Percentiles rank a stretch among this genome's conserved stretches.
phyloP scores from a whole-genome alignment of 805 yeast species.

The Lipomyces chichibuensis region DNA sequence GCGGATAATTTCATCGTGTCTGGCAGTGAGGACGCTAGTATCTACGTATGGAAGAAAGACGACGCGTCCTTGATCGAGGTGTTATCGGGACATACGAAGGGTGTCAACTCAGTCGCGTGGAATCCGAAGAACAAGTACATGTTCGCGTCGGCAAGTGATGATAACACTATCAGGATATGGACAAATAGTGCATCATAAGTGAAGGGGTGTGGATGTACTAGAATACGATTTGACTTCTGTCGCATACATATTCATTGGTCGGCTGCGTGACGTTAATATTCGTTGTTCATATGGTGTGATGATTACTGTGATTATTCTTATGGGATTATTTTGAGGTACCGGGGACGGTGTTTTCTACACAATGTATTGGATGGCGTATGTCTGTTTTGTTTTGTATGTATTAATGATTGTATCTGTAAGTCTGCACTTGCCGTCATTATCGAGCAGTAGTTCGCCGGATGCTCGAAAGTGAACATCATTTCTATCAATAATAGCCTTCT shows the following conservation, averaged over 20 bases:
- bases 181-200: conserved; percentile 13
- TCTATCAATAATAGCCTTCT: too few species aligned
- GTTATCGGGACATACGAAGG: conserved; percentile 63
- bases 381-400: too few species aligned
- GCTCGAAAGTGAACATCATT: too few species aligned
- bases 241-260: neutral
- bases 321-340: neutral
- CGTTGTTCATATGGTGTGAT: neutral
- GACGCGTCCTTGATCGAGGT: conserved; percentile 68
- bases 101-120: conserved; percentile 83
- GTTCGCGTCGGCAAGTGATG: conserved; percentile 89
- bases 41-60: conserved; percentile 76
- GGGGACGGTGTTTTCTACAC: neutral
- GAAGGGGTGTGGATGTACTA: neutral
- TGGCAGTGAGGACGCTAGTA: conserved; percentile 80
- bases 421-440: too few species aligned
- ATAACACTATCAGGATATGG: conserved; percentile 51
- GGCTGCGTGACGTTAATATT: neutral
- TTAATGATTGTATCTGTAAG: too few species aligned
- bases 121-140: conserved; percentile 52
- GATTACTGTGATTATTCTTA: neutral
- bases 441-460: too few species aligned
- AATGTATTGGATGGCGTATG: too few species aligned
- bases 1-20: conserved; percentile 71
- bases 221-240: neutral